phyloP scores from a whole-genome alignment of 805 yeast species.

The Pichia nakasei region DNA sequence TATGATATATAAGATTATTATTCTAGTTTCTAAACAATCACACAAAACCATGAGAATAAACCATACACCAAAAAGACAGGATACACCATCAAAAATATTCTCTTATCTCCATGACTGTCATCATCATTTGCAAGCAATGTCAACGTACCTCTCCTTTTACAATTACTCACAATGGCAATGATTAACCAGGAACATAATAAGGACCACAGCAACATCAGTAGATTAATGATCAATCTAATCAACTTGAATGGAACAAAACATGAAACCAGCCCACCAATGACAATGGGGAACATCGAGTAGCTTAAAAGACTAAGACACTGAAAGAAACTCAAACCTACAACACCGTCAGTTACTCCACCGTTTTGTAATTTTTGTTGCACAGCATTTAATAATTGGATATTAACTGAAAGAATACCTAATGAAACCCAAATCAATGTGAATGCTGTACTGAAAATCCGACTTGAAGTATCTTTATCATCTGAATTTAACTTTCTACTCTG shows the following conservation, averaged over 20 bases:
- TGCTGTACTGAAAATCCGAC: conserved; percentile 46
- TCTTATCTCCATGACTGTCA: conserved; percentile 43
- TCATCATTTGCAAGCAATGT: conserved; percentile 13
- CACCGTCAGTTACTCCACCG: conserved; percentile 23
- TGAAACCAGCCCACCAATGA: conserved; percentile 38
- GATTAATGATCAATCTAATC: conserved; percentile 34
- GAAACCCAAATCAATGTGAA: conserved; percentile 46
- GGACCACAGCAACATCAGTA: conserved; percentile 40
- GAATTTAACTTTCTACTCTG: conserved; percentile 23
- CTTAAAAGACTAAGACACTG: conserved; percentile 50
- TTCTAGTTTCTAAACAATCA: conserved; percentile 29
- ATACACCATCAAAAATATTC: conserved; percentile 43
- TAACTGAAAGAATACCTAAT: conserved; percentile 38
- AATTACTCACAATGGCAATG: conserved; percentile 35
- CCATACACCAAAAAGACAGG: conserved; percentile 47
- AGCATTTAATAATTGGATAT: conserved; percentile 49
- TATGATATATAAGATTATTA: too few relatives aligned
- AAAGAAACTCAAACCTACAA: conserved; percentile 39
- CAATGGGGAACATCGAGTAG: conserved; percentile 47
- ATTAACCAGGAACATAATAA: conserved; percentile 43
- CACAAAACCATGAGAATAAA: conserved; percentile 45
- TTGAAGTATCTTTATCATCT: conserved; percentile 23
- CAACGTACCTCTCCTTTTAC: conserved; percentile 16
- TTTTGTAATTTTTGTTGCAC: conserved; percentile 24
- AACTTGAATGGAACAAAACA: conserved; percentile 35